Evolutionary conservation across 805 yeast genomes (phyloP).

Genomic region (Ogataea philodendri): DNA sequence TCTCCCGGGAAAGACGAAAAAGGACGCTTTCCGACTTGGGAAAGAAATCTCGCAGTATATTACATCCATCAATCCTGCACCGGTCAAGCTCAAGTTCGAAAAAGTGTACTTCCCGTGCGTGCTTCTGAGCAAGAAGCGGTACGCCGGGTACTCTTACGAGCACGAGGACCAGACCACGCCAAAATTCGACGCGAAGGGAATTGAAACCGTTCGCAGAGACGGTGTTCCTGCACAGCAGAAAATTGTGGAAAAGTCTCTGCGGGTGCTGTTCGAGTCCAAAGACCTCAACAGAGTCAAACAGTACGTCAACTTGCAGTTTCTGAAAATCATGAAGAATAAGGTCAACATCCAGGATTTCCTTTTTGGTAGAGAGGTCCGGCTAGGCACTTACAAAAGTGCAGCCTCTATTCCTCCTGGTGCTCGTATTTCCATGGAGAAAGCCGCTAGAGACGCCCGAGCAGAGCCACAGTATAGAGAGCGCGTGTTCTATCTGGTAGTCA

Average conservation of each 20-base stretch:
- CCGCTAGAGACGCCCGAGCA: slow-evolving; percentile 62
- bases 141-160: slow-evolving; percentile 84
- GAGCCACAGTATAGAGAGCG: slow-evolving; percentile 89
- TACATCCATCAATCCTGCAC: slow-evolving; percentile 70
- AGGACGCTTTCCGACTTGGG: slow-evolving; percentile 78
- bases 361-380: slow-evolving; percentile 84
- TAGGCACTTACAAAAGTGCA: slow-evolving; percentile 78
- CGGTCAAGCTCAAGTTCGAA: slow-evolving; percentile 82
- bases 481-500: slow-evolving; percentile 79
- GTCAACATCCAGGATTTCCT: slow-evolving; percentile 80
- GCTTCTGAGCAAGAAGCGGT: slow-evolving; percentile 80
- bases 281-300: slow-evolving; percentile 69
- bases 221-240: slow-evolving; percentile 92
- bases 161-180: slow-evolving; percentile 52
- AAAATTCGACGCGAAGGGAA: slow-evolving; percentile 91
- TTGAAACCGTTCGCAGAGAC: slow-evolving; percentile 91
- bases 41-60: slow-evolving; percentile 62
- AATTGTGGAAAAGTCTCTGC: slow-evolving; percentile 67
- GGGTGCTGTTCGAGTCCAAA: slow-evolving; percentile 66
- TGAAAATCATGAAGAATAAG: slow-evolving; percentile 58
- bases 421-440: slow-evolving; percentile 61
- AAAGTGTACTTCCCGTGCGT: slow-evolving; percentile 89
- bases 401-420: slow-evolving; percentile 90
- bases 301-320: slow-evolving; percentile 65
- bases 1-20: slow-evolving; percentile 75